Evolutionary conservation across 345 rosid species (phyloP).

Genomic region (Erodium maritimum): DNA sequence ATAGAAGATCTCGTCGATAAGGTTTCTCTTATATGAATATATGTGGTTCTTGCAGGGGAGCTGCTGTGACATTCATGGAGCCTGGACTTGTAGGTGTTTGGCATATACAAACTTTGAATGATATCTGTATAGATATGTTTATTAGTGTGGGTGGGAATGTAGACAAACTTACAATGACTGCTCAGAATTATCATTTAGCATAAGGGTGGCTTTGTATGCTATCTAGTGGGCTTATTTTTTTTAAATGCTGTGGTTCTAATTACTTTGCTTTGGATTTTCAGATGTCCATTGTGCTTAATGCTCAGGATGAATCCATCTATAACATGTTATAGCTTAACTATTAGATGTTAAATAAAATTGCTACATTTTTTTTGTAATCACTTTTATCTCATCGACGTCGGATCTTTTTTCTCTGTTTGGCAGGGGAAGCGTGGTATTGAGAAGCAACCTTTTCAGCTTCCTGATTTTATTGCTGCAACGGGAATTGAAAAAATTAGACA

Average conservation of each 20-base stretch:
- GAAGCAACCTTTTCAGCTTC: constrained; percentile 97
- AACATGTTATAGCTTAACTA: constrained; percentile 8
- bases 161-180: constrained; percentile 15
- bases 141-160: constrained; percentile 33
- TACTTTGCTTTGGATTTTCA: constrained; percentile 47
- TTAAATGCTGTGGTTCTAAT: constrained; percentile 24
- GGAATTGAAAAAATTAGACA: constrained; percentile 99
- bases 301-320: constrained; percentile 27
- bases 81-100: constrained; percentile 95
- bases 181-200: constrained; percentile 3
- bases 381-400: constrained; percentile 31
- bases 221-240: constrained; percentile 13
- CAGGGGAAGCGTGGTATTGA: constrained; percentile 99
- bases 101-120: constrained; percentile 38
- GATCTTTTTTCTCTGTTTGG: constrained; percentile 20
- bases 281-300: constrained; percentile 38
- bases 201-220: constrained; percentile 10
- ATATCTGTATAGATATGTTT: constrained; percentile 23
- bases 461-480: constrained; percentile 98
- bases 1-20: constrained; percentile 40
- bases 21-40: constrained; percentile 95
- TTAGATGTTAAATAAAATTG: constrained; percentile 4
- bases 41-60: constrained; percentile 99
- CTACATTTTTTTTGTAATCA: background rate
- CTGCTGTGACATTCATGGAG: constrained; percentile 85